Conservation (phyloP, 306 rosid genomes). For the Castanopsis chinensis region DNA sequence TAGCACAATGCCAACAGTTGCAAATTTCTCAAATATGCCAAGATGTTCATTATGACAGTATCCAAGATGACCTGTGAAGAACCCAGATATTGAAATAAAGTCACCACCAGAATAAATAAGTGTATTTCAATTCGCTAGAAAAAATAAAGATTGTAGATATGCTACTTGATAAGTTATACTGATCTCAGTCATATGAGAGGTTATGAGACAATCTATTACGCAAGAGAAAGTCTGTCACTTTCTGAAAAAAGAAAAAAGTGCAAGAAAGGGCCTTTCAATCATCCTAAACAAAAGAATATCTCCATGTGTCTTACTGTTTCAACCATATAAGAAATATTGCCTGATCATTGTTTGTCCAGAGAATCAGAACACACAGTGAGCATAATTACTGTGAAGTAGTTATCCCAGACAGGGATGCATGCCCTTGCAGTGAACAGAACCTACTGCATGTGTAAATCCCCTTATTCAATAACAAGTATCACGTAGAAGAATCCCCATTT, state of each 20-base stretch:
- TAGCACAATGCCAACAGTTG: constrained; percentile 61
- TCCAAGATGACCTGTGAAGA: constrained; percentile 70
- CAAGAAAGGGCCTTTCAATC: background rate
- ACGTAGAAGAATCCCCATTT: background rate
- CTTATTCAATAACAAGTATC: background rate
- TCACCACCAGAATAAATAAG: constrained; percentile 7
- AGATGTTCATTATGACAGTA: constrained; percentile 32
- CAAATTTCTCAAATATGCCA: constrained; percentile 52
- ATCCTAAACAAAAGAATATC: background rate
- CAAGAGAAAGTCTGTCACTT: background rate
- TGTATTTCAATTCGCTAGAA: constrained; percentile 11
- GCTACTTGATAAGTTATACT: background rate
- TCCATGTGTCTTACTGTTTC: background rate
- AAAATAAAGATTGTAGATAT: background rate
- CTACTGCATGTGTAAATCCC: too few relatives aligned
- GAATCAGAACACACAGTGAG: background rate
- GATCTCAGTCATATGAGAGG: background rate
- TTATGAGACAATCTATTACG: background rate
- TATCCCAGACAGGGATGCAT: background rate
- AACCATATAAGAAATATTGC: background rate
- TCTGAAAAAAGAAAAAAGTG: background rate
- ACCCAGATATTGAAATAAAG: constrained; percentile 14
- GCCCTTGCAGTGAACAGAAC: background rate
- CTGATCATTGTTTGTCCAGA: background rate
- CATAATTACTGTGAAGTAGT: background rate